Evolutionary conservation across 73 alveolate species (phyloP).

Genomic region (Stentor coeruleus): DNA sequence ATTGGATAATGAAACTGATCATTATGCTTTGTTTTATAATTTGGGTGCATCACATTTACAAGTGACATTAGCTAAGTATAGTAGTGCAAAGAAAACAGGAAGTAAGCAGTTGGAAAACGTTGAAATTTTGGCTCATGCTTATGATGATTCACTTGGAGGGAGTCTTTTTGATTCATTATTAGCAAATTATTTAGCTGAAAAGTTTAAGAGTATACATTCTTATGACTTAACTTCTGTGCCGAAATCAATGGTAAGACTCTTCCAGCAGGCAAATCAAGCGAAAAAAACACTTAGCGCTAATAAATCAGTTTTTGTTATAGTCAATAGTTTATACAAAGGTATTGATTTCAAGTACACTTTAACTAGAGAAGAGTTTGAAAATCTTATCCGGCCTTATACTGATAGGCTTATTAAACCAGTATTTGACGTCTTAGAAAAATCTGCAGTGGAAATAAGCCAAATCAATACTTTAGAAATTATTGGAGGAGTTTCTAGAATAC

Average conservation of each 20-base stretch:
- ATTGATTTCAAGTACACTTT: conserved; percentile 65
- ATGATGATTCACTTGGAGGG: conserved; percentile 53
- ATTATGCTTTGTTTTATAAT: conserved; percentile 73
- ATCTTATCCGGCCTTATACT: conserved; percentile 31
- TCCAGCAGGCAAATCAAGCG: conserved; percentile 52
- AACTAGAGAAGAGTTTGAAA: conserved; percentile 80
- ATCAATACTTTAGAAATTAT: conserved; percentile 81
- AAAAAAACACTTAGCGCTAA: conserved; percentile 94
- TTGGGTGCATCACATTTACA: conserved; percentile 91
- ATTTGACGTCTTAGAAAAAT: conserved; percentile 61
- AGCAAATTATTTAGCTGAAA: conserved; percentile 47
- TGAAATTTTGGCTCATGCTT: conserved; percentile 50
- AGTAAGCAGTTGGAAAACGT: conserved; percentile 35
- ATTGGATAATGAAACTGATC: conserved; percentile 40
- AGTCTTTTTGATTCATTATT: conserved; percentile 43
- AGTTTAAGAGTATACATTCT: conserved; percentile 32
- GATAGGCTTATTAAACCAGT: conserved; percentile 72
- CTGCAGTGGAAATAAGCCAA: conserved; percentile 63
- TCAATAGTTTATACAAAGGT: conserved; percentile 75
- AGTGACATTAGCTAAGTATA: conserved; percentile 71
- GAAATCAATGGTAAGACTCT: conserved; percentile 58
- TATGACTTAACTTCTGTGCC: neutral
- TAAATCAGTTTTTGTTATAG: conserved; percentile 70
- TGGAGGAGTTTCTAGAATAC: conserved; percentile 97
- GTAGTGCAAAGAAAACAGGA: neutral